Percentiles rank a stretch among this genome's conserved stretches.
Conservation (phyloP, 495 filamentous ascomycete genomes). For the Lentithecium fluviatile region DNA sequence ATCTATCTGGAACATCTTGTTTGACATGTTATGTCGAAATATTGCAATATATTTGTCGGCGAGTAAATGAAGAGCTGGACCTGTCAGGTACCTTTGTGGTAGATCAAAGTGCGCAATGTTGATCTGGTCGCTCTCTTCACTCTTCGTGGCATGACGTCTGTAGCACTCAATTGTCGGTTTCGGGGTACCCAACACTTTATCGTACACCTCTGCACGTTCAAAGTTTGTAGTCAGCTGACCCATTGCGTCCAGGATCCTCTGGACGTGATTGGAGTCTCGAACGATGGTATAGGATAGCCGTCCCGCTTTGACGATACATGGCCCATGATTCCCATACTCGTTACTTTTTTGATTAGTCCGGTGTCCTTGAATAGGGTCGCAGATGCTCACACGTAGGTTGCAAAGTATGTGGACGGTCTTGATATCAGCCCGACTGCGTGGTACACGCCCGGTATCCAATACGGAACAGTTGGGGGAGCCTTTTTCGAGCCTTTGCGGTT, state of each 20-base stretch:
- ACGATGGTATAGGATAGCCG: neutral
- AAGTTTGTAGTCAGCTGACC: neutral
- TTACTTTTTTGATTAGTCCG: too few species aligned
- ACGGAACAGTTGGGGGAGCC: slow-evolving; percentile 9
- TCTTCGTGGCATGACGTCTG: neutral
- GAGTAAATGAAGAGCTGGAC: neutral
- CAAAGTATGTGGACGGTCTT: slow-evolving; percentile 6
- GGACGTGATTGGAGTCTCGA: slow-evolving; percentile 5
- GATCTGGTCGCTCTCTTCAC: neutral
- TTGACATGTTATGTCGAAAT: slow-evolving; percentile 5
- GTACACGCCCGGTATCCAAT: slow-evolving; percentile 14
- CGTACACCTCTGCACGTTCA: neutral
- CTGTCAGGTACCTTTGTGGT: neutral
- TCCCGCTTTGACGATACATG: slow-evolving; percentile 10
- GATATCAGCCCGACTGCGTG: slow-evolving; percentile 1
- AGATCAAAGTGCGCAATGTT: neutral
- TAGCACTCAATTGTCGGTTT: slow-evolving; percentile 2
- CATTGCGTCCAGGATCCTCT: slow-evolving; percentile 8
- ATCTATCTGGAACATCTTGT: slow-evolving; percentile 13
- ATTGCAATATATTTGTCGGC: slow-evolving; percentile 6
- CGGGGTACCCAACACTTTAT: slow-evolving; percentile 10
- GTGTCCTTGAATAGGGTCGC: too few species aligned
- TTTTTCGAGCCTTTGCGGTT: neutral
- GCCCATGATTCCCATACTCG: slow-evolving; percentile 3
- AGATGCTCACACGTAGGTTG: neutral